Base-by-base conservation (phyloP, 805 yeast genomes). In the Wickerhamiella galacta region DNA sequence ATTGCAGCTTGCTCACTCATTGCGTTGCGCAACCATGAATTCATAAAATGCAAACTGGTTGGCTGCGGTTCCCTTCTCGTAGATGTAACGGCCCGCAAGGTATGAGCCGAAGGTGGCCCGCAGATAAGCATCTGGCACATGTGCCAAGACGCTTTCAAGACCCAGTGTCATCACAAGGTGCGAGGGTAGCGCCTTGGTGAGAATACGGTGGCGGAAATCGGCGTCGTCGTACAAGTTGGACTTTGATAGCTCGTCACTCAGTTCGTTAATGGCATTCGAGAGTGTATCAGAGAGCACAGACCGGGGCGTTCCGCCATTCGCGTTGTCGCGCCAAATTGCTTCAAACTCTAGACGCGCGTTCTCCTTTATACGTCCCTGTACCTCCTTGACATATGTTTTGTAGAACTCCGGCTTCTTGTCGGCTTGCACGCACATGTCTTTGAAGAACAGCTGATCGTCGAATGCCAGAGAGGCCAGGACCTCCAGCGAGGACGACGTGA, bases 401-500 rank as follows among this genome's bases (percentile, higher is more conserved):
- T 87, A 87, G 53, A 87, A 78, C 31, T 60, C 63, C 8, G 95
- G 93, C 37, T 66, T 64, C 24, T 53, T 54, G 40, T 71, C 70
- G 36, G 58, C 51, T 12, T 46, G 39, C 31, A 73, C 66, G 53
- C 90, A 78, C 82, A 87, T 90, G 51, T 79, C 60, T 35, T 68
- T 57, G 47, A 75, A 67, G 63, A 87, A 90, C 22, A 73, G 79
- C 33, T 66, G 69, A 56, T 87, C 98, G 48, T 75, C 83, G 50
- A 90, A 76, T 3, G 94, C 76, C 39, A 87, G 70, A 2, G 98
- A 87, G 7, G 95, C 95, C 45, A 87, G 67, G 9, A 87, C 98
- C 58, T 87, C 98, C 46, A 81, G 64, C 2, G 95, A 85, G 2
- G 95, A 83, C 2, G 95, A 85, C 2, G 98, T 87, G 33, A 87